Percentiles rank a stretch among this genome's conserved stretches.
phyloP scores from a whole-genome alignment of 78 protist genomes.

The Monocercomonoides exilis region DNA sequence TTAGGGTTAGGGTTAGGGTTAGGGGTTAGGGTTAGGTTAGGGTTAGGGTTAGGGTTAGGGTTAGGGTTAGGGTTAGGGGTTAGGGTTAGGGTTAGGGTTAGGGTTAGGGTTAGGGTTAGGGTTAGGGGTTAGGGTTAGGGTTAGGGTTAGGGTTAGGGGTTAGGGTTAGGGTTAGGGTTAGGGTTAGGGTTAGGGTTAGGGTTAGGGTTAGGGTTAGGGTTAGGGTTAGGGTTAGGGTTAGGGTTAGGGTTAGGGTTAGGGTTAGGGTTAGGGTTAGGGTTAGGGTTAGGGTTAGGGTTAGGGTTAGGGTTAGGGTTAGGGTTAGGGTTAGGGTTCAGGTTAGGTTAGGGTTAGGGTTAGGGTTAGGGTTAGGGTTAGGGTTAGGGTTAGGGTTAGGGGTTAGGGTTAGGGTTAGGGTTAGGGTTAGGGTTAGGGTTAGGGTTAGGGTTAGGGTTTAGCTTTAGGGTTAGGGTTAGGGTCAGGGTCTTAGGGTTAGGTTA shows the following conservation, averaged over 20 bases:
- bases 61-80: too few relatives aligned
- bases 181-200: conserved; percentile 28
- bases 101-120: too few relatives aligned
- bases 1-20: too few relatives aligned
- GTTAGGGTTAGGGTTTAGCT: conserved; percentile 32
- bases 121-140: too few relatives aligned
- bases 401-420: conserved; percentile 38
- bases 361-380: conserved; percentile 35
- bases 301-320: conserved; percentile 20
- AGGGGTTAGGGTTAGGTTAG: too few relatives aligned
- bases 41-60: too few relatives aligned
- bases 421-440: conserved; percentile 39
- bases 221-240: conserved; percentile 17
- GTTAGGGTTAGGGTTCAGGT: conserved; percentile 14
- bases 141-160: too few relatives aligned
- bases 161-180: conserved; percentile 26
- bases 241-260: conserved; percentile 25
- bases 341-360: too few relatives aligned
- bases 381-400: too few relatives aligned
- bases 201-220: conserved; percentile 28
- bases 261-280: conserved; percentile 28
- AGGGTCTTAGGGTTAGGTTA: too few relatives aligned
- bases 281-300: conserved; percentile 16
- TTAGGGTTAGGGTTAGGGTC: conserved; percentile 38
- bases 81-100: too few relatives aligned